Conservation (phyloP, 1,284 basidiomycete genomes). For the Hemileccinum hortonii region DNA sequence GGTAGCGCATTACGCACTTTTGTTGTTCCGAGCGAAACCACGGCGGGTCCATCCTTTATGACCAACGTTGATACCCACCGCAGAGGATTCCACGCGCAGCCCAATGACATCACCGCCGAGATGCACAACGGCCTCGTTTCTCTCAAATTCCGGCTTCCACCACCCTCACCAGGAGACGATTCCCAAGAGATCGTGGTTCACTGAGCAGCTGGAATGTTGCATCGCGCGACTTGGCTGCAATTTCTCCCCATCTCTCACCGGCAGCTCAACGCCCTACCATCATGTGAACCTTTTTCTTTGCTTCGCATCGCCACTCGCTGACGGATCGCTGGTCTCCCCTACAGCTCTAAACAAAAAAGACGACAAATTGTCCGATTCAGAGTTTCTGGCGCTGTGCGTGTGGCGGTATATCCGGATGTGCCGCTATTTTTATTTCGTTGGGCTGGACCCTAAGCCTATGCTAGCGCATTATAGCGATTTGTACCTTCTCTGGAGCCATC, state of each 20-base stretch:
- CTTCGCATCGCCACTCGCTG: constrained; percentile 9
- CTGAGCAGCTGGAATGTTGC: constrained; percentile 24
- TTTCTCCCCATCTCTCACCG: constrained; percentile 5
- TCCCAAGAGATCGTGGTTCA: constrained; percentile 26
- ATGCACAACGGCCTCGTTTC: constrained; percentile 52
- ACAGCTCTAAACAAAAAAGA: background rate
- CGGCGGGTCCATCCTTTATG: constrained; percentile 41
- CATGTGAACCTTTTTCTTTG: constrained; percentile 10
- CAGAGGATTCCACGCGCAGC: constrained; percentile 31
- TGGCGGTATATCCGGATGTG: too few relatives aligned
- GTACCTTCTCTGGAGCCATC: too few relatives aligned
- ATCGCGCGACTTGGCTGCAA: constrained; percentile 12
- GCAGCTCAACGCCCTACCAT: background rate
- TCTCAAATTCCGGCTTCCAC: constrained; percentile 46
- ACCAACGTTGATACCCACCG: constrained; percentile 5
- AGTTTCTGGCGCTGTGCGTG: too few relatives aligned
- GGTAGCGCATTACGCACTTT: constrained; percentile 53
- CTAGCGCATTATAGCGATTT: too few relatives aligned
- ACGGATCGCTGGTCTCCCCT: background rate
- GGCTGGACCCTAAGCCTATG: too few relatives aligned
- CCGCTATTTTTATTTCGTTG: too few relatives aligned
- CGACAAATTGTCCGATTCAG: too few relatives aligned
- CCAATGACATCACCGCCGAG: constrained; percentile 44
- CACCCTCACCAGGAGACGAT: constrained; percentile 24
- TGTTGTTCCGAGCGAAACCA: constrained; percentile 55